Conservation (phyloP, 345 rosid species). For the Populus ilicifolia region DNA sequence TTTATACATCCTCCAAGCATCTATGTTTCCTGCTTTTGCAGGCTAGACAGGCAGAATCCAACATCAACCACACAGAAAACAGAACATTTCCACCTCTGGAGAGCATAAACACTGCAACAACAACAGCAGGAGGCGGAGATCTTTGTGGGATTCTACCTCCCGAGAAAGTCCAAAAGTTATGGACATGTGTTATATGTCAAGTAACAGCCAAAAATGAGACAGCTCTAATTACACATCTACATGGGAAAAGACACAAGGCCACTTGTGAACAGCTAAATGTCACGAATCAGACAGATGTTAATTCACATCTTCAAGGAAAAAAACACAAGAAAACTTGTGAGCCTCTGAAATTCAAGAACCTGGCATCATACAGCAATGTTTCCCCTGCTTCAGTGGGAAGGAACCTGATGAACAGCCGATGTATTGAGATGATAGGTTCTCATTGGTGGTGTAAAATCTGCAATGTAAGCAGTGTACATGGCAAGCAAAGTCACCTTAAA, state of each 20-base stretch:
- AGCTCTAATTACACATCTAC: constrained; percentile 15
- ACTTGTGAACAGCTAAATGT: constrained; percentile 10
- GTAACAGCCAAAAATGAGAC: constrained; percentile 11
- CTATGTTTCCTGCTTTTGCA: neutral
- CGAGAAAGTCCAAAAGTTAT: constrained; percentile 18
- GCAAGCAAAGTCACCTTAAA: constrained; percentile 1
- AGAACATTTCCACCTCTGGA: neutral
- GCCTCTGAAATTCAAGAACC: neutral
- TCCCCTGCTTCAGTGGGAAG: neutral
- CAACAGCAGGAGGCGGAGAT: neutral
- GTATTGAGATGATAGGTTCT: too few relatives aligned
- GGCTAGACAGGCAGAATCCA: neutral
- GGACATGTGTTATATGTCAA: constrained; percentile 31
- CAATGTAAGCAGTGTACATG: neutral
- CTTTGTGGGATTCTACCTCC: neutral
- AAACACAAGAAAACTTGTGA: neutral
- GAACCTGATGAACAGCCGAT: neutral
- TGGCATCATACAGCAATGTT: neutral
- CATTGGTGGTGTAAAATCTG: neutral
- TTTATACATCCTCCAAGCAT: neutral
- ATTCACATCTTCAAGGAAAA: neutral
- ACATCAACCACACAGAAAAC: neutral
- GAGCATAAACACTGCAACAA: neutral
- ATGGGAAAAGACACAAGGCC: constrained; percentile 22
- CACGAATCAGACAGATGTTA: constrained; percentile 6